Conservation (phyloP, 2,329 filamentous ascomycete species). For the Dichotomopilus funicola region DNA sequence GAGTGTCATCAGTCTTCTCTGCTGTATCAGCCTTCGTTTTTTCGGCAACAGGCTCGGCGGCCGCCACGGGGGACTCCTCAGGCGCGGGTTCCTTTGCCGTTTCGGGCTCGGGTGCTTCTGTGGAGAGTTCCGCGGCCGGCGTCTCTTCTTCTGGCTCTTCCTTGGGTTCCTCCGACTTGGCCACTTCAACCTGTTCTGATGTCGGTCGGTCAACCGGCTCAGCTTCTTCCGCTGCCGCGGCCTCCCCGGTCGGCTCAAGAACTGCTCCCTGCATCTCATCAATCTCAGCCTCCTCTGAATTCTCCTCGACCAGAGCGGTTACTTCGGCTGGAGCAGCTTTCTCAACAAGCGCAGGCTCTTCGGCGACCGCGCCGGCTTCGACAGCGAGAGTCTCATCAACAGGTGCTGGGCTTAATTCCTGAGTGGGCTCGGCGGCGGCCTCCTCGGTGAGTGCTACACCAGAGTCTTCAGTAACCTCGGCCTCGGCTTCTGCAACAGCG, state of each 20-base stretch:
- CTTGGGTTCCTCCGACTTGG: not conserved
- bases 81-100: not conserved
- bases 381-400: not conserved
- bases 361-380: no score
- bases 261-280: slow-evolving; percentile 16
- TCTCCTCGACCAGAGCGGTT: not conserved
- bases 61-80: no score
- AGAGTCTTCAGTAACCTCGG: not conserved
- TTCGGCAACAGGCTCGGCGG: not conserved
- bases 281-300: slow-evolving; percentile 20
- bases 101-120: not conserved
- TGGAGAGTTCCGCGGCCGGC: not conserved
- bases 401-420: not conserved
- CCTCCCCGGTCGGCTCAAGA: no score
- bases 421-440: not conserved
- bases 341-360: not conserved
- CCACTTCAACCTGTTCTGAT: slow-evolving; percentile 28
- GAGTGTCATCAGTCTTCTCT: not conserved
- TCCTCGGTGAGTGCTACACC: slow-evolving; percentile 37
- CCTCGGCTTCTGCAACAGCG: not conserved
- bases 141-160: not conserved
- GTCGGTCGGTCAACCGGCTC: slow-evolving; percentile 11
- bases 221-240: slow-evolving; percentile 29
- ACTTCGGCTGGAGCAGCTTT: not conserved
- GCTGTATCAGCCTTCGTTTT: not conserved